Base-by-base conservation (phyloP, 768 basidiomycete species). In the Tremella mesenterica region DNA sequence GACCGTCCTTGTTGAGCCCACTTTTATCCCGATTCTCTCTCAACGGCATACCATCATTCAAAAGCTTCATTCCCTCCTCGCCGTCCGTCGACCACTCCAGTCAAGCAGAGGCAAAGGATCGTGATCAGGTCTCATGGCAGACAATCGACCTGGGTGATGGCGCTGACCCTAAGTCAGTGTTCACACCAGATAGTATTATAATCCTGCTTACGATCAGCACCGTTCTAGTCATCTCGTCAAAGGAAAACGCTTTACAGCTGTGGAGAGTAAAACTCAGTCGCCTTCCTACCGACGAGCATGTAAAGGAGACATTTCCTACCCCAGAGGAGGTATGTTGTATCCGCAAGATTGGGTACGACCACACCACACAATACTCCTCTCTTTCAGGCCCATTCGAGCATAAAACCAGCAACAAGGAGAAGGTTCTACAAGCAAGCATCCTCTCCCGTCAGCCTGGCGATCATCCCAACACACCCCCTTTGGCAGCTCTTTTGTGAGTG, bases 241-340 rank as follows among this genome's bases (percentile, higher is more conserved):
- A 52, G n/a, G n/a, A n/a, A n/a, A n/a, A n/a, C n/a, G n/a, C 59
- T n/a, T 50, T 70, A 2, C 68, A 63, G 36, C 53, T 70, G n/a
- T 67, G 55, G 49, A 18, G 48, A 0, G n/a, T 51, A 1, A 23
- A 33, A 21, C 23, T 30, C 2, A 49, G 50, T 18, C 33, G 9
- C 23, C 50, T 64, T 1, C 62, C 64, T 1, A 53, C 58, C 25
- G 62, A 62, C 46, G 56, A 54, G 4, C 64, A 64, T 29, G 57
- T 64, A 5, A 36, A 48, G 12, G 67, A 65, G 38, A 44, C 47
- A 0, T 55, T 60, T 39, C 51, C 51, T 1, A 39, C 65, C 14
- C 68, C 68, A 8, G 59, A 61, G 34, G 63, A 67, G 52, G 44
- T 65, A 3, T 50, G 66, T 41, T 55, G 53, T 21, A 21, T 67